Conservation (phyloP, 495 filamentous ascomycete genomes). For the Hyphodiscus hymeniophilus region DNA sequence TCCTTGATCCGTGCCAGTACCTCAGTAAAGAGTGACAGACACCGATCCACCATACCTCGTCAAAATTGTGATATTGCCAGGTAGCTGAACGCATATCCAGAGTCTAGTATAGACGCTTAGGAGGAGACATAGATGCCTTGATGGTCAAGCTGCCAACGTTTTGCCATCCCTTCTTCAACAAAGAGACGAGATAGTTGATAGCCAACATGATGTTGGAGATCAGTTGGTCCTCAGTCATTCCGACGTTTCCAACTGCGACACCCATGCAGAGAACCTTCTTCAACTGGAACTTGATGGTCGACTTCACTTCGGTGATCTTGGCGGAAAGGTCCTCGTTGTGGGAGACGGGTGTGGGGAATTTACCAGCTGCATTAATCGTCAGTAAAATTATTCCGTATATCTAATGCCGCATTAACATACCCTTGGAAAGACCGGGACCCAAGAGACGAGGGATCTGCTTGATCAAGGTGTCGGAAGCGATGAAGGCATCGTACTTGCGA, state of each 20-base stretch:
- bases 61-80: no score
- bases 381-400: no score
- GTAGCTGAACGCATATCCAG: no score
- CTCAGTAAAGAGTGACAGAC: constrained; percentile 22
- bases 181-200: constrained; percentile 98
- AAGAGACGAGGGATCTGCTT: constrained; percentile 99
- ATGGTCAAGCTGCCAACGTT: constrained; percentile 98
- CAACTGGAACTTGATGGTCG: constrained; percentile 99
- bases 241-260: constrained; percentile 96
- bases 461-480: constrained; percentile 92
- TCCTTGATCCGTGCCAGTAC: constrained; percentile 5
- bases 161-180: constrained; percentile 99
- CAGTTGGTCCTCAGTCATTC: constrained; percentile 92
- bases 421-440: constrained; percentile 96
- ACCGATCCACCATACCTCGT: constrained; percentile 5
- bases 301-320: constrained; percentile 99
- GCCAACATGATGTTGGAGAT: constrained; percentile 94
- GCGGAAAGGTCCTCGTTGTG: constrained; percentile 84
- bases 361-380: constrained; percentile 58
- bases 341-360: constrained; percentile 97
- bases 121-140: constrained; percentile 98
- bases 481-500: constrained; percentile 98
- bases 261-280: constrained; percentile 99
- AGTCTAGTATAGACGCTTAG: constrained; percentile 90
- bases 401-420: constrained; percentile 34